Evolutionary conservation across 164 flowering plant genomes (phyloP), one percentile per base, ranked within the genome.

Genomic region (Piper longum): DNA sequence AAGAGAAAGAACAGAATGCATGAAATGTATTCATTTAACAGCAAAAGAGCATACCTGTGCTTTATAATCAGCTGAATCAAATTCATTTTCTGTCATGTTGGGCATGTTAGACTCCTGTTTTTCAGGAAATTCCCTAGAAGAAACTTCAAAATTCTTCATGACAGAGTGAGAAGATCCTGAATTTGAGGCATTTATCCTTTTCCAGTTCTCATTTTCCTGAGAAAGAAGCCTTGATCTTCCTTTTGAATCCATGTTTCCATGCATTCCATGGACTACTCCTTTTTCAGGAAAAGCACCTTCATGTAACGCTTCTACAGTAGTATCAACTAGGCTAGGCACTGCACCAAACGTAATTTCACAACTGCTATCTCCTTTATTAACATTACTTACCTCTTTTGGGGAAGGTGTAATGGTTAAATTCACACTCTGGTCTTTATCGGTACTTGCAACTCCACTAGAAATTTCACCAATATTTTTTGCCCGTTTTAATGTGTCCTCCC

Each of bases 141-240:
- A 4, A 57, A 41, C 16, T 64, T 62, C 66, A 48, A 44, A 41
- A 44, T 78, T 81, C 62, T 70, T 76, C 59, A 63, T 56, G 62
- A 56, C 62, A 56, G 69, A 54, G 67, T 62, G 52, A 69, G 64
- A 63, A 41, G 63, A 56, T 61, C 75, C 83, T n/a, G 63, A 39
- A 36, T 77, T 70, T 16, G 76, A n/a, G 60, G 69, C 61, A 67
- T 82, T 54, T 67, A 72, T 89, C 70, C 73, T 83, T 65, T 70
- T 76, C 85, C 91, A 78, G 40, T 80, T 88, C 73, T 85, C 95
- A 41, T 60, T 71, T 56, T 85, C 93, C 69, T 77, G 79, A 57
- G 62, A 44, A 62, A 60, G 75, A 39, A 70, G 62, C 74, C 74
- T 79, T 48, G 81, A 85, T 72, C 79, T 88, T 56, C 82, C 80